Conservation (phyloP, 768 basidiomycete genomes). For the Agrocybe pediades region DNA sequence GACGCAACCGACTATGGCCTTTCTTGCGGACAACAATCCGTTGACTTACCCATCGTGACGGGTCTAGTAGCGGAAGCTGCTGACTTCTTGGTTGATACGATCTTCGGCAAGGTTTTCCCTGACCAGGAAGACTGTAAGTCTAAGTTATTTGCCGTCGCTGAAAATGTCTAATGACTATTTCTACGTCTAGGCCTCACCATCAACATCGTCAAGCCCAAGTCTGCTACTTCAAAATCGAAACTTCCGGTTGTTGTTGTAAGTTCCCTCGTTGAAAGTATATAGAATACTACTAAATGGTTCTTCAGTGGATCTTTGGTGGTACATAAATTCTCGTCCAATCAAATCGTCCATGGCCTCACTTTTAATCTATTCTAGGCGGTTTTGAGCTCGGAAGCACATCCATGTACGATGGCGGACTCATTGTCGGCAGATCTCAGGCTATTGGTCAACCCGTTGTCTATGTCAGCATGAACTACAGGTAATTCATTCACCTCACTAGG, state of each 20-base stretch:
- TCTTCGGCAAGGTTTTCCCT: constrained; percentile 29
- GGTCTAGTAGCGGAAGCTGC: constrained; percentile 35
- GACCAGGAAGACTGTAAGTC: constrained; percentile 47
- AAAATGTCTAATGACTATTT: neutral
- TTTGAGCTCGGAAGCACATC: constrained; percentile 32
- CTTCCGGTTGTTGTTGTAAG: constrained; percentile 53
- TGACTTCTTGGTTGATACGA: constrained; percentile 30
- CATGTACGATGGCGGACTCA: constrained; percentile 25
- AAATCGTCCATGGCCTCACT: constrained; percentile 1
- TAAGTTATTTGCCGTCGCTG: constrained; percentile 42
- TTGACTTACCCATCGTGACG: constrained; percentile 31
- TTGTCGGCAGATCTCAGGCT: constrained; percentile 45
- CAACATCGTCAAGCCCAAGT: constrained; percentile 48
- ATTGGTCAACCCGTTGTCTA: constrained; percentile 47
- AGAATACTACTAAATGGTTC: neutral
- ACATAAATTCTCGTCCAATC: constrained; percentile 15
- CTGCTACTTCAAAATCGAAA: constrained; percentile 37
- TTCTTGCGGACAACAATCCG: constrained; percentile 47
- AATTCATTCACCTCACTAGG: neutral
- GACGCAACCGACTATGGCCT: constrained; percentile 42
- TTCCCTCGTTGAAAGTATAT: no score
- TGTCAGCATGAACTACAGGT: constrained; percentile 58
- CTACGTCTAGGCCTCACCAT: constrained; percentile 27
- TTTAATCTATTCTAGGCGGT: constrained; percentile 3
- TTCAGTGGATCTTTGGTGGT: constrained; percentile 55